These are phyloP conservation scores for Blastobotrys capitulatus DNA, from an alignment of 1,139 yeast genomes.

Conservation along the genomic window DNA sequence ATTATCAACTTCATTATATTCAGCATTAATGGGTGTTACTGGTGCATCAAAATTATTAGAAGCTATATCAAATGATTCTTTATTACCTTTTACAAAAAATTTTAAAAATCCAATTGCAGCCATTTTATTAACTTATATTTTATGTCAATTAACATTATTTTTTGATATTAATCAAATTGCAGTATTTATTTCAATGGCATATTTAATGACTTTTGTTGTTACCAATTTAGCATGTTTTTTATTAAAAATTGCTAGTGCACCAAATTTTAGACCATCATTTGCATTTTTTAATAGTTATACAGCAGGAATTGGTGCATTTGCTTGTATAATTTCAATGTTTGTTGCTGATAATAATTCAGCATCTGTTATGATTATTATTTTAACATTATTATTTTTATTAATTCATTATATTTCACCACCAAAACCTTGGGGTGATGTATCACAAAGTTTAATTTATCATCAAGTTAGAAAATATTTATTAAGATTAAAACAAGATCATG, in stretches of 20 bases:
- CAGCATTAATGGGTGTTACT: slow-evolving; percentile 89
- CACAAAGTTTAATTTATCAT: slow-evolving; percentile 88
- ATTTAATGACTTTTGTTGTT: slow-evolving; percentile 88
- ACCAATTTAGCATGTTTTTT: slow-evolving; percentile 90
- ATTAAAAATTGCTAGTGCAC: slow-evolving; percentile 84
- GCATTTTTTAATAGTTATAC: slow-evolving; percentile 77
- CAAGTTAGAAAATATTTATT: slow-evolving; percentile 88
- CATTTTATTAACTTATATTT: slow-evolving; percentile 66
- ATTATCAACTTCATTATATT: slow-evolving; percentile 79
- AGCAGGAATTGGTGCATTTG: slow-evolving; percentile 67
- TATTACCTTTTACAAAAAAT: slow-evolving; percentile 65
- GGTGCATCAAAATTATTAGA: slow-evolving; percentile 89
- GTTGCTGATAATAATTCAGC: slow-evolving; percentile 92
- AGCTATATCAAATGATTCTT: slow-evolving; percentile 83
- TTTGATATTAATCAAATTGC: slow-evolving; percentile 94
- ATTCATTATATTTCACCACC: slow-evolving; percentile 93
- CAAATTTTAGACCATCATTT: slow-evolving; percentile 93
- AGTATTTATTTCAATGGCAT: slow-evolving; percentile 93
- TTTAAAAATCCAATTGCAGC: slow-evolving; percentile 62
- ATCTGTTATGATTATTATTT: slow-evolving; percentile 59
- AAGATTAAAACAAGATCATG: slow-evolving; percentile 81
- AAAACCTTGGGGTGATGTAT: slow-evolving; percentile 95
- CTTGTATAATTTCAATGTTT: slow-evolving; percentile 80
- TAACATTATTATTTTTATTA: slow-evolving; percentile 59
- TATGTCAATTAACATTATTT: slow-evolving; percentile 78